These are phyloP conservation scores for Epichloe aotearoae DNA, from an alignment of 2,329 filamentous ascomycete genomes.

Conservation along the genomic window DNA sequence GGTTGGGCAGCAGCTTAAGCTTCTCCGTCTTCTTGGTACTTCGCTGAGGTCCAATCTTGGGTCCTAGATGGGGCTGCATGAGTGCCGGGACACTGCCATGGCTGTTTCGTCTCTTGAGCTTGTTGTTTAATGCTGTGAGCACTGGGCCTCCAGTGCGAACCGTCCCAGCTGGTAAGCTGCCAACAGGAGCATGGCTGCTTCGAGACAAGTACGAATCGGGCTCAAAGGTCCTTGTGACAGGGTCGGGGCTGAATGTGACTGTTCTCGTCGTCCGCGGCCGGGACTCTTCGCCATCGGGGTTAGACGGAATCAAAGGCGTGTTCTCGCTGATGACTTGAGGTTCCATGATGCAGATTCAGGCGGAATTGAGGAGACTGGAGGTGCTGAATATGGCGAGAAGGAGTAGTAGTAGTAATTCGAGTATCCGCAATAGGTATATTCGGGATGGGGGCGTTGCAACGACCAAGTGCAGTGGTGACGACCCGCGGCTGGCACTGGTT, in stretches of 20 bases:
- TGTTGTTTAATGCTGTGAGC: slow-evolving; percentile 74
- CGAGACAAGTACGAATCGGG: slow-evolving; percentile 24
- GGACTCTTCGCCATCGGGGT: slow-evolving; percentile 12
- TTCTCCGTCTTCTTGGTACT: slow-evolving; percentile 95
- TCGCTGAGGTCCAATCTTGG: slow-evolving; percentile 85
- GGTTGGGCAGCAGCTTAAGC: slow-evolving; percentile 89
- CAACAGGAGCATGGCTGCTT: slow-evolving; percentile 11
- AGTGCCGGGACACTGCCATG: slow-evolving; percentile 40
- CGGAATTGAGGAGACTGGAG: background rate
- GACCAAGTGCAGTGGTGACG: background rate
- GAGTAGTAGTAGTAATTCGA: background rate
- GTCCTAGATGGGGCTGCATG: slow-evolving; percentile 21
- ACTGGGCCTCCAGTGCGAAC: slow-evolving; percentile 36
- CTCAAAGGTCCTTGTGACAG: slow-evolving; percentile 48
- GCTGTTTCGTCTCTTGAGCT: slow-evolving; percentile 75
- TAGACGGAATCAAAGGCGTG: slow-evolving; percentile 20
- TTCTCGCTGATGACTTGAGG: slow-evolving; percentile 18
- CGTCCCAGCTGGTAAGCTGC: slow-evolving; percentile 17
- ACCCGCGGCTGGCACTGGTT: background rate
- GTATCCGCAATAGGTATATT: background rate
- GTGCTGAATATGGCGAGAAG: background rate
- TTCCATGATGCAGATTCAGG: slow-evolving; percentile 10
- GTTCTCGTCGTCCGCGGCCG: slow-evolving; percentile 41
- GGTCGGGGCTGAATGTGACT: slow-evolving; percentile 67
- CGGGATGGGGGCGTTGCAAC: background rate